A percentile compares a stretch with the other conserved stretches of the same genome.
Conservation (phyloP, 2,329 filamentous ascomycete genomes). For the Cytospora paraplurivora region DNA sequence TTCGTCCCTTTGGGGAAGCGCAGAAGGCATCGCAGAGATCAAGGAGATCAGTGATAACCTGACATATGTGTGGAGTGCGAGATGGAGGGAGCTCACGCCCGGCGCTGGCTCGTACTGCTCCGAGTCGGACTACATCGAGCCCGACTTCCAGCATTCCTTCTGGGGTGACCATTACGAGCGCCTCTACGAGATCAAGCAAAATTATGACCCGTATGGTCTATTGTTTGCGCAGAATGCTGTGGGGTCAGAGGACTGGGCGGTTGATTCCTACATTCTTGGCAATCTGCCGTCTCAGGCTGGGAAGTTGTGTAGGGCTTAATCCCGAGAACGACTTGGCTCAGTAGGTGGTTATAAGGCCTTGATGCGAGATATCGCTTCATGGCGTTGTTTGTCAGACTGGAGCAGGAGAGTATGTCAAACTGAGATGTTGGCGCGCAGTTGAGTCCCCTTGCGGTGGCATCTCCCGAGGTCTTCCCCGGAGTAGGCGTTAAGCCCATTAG, state of each 20-base stretch:
- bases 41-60: constrained; percentile 34
- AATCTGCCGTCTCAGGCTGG: constrained; percentile 1
- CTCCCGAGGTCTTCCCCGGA: no score
- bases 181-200: constrained; percentile 40
- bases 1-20: neutral
- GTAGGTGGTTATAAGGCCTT: no score
- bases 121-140: constrained; percentile 41
- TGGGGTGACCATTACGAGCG: constrained; percentile 37
- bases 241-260: neutral
- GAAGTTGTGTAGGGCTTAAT: constrained; percentile 8
- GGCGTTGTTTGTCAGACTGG: no score
- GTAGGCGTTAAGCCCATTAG: no score
- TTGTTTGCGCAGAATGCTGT: constrained; percentile 38
- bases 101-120: constrained; percentile 39
- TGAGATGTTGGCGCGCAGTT: no score
- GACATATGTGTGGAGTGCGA: constrained; percentile 32
- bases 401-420: no score
- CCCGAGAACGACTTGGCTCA: no score
- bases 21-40: neutral
- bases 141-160: constrained; percentile 35
- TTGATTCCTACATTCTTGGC: neutral
- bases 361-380: no score
- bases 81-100: constrained; percentile 35
- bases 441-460: no score
- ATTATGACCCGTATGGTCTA: constrained; percentile 41